A percentile compares a stretch with the other conserved stretches of the same genome.
phyloP scores from a whole-genome alignment of 1,139 yeast species.

The Wickerhamomyces sp. region DNA sequence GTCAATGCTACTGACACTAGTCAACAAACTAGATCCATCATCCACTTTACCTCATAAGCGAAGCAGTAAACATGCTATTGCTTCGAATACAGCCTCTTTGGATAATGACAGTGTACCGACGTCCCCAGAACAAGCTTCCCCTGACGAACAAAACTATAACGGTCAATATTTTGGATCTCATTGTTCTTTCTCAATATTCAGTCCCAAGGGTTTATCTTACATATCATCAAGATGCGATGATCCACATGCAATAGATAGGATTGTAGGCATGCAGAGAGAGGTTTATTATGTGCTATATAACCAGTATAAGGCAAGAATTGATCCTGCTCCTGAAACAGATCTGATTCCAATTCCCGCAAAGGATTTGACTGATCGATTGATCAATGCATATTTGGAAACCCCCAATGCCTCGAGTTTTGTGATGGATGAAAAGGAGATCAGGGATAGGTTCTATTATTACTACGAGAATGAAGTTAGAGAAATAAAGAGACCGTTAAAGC shows the following conservation, averaged over 20 bases:
- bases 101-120: conserved; percentile 29
- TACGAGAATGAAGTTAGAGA: conserved; percentile 1
- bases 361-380: conserved; percentile 11
- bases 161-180: conserved; percentile 19
- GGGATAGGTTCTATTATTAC: neutral
- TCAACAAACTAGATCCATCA: neutral
- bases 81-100: no score
- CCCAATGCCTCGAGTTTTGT: neutral
- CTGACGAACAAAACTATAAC: conserved; percentile 8
- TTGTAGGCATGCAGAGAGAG: conserved; percentile 15
- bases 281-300: conserved; percentile 20
- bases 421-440: conserved; percentile 1
- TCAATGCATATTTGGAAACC: conserved; percentile 12
- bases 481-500: neutral
- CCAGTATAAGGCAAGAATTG: conserved; percentile 23
- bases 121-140: conserved; percentile 17
- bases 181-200: conserved; percentile 32
- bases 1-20: neutral
- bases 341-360: conserved; percentile 25
- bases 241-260: conserved; percentile 13
- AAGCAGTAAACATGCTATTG: conserved; percentile 5
- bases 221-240: conserved; percentile 27
- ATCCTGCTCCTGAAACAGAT: conserved; percentile 22
- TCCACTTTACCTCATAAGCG: neutral
- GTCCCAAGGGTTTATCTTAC: conserved; percentile 35